phyloP scores from a whole-genome alignment of 129 eudicot species.

The Lonicera japonica region DNA sequence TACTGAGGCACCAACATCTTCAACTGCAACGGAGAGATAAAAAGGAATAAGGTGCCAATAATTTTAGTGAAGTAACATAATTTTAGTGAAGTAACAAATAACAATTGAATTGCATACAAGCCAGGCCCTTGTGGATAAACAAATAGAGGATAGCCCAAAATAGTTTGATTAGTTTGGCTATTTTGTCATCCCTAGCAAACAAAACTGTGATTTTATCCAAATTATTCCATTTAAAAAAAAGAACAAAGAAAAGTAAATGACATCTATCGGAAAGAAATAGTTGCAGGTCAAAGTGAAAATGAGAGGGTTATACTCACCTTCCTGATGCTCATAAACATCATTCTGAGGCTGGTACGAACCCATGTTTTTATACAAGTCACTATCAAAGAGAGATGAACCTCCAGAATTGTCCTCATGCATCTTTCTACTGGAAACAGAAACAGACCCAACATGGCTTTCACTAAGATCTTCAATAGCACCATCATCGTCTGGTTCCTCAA shows the following conservation, averaged over 20 bases:
- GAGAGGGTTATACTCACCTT: slow-evolving; percentile 34
- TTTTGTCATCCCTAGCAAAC: too few relatives aligned
- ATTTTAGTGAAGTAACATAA: neutral
- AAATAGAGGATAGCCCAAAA: neutral
- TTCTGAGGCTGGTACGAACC: slow-evolving; percentile 45
- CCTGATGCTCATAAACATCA: slow-evolving; percentile 43
- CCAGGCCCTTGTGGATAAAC: neutral
- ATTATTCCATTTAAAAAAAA: too few relatives aligned
- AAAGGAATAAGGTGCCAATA: neutral
- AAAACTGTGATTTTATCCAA: too few relatives aligned
- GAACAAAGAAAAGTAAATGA: too few relatives aligned
- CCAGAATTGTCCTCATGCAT: slow-evolving; percentile 31
- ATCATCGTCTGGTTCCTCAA: slow-evolving; percentile 40
- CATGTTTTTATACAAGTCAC: slow-evolving; percentile 36
- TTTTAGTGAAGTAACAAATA: neutral
- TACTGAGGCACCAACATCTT: slow-evolving; percentile 50
- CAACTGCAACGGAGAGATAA: slow-evolving; percentile 33
- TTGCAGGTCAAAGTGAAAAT: too few relatives aligned
- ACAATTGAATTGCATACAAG: neutral
- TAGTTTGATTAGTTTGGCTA: too few relatives aligned
- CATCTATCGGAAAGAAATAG: too few relatives aligned
- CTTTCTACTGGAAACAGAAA: neutral
- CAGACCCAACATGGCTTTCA: slow-evolving; percentile 17
- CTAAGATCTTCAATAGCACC: slow-evolving; percentile 28
- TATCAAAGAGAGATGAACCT: slow-evolving; percentile 39